phyloP scores from a whole-genome alignment of 345 rosid genomes.

The Moringa oleifera region DNA sequence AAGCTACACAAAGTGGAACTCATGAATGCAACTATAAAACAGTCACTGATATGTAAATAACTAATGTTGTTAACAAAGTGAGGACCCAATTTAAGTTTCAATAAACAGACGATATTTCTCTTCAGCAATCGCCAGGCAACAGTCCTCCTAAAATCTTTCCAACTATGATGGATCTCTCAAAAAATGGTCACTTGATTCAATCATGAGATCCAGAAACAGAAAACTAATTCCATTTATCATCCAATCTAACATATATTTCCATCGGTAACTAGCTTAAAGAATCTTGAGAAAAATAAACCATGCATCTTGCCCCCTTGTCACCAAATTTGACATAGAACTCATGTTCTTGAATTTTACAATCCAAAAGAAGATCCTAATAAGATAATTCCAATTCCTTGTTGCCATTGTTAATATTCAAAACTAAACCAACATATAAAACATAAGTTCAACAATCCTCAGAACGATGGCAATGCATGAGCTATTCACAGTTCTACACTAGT shows the following conservation, averaged over 20 bases:
- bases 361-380: not conserved
- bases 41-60: slow-evolving; percentile 14
- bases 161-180: not conserved
- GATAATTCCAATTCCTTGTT: not conserved
- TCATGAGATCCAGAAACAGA: not conserved
- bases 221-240: not conserved
- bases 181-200: no score
- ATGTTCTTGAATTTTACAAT: not conserved
- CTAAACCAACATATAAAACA: not conserved
- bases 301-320: not conserved
- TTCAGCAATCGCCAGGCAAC: not conserved
- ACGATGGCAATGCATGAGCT: not conserved
- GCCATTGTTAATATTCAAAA: not conserved
- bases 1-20: slow-evolving; percentile 42
- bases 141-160: not conserved
- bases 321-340: not conserved
- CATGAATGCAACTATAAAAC: slow-evolving; percentile 18
- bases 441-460: not conserved
- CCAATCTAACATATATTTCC: no score
- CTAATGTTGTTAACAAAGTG: not conserved
- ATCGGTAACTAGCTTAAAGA: no score
- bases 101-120: no score
- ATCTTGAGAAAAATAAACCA: no score
- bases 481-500: not conserved
- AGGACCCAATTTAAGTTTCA: no score